Evolutionary conservation across 2,329 filamentous ascomycete genomes (phyloP).

Genomic region (Penicillium sp.): DNA sequence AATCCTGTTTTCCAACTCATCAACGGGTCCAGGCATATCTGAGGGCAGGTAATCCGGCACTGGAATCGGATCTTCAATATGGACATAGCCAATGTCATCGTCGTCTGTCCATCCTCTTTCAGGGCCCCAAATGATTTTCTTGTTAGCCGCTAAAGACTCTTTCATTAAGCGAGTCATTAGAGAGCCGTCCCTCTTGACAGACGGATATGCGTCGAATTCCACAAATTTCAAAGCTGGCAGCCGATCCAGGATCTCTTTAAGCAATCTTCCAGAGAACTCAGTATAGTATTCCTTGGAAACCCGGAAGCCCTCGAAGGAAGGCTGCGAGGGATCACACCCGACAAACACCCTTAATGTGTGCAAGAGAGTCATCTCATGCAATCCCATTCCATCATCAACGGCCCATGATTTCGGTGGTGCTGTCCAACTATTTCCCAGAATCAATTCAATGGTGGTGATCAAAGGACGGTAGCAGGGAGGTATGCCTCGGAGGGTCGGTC

Average conservation of each 20-base stretch:
- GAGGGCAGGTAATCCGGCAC: not conserved
- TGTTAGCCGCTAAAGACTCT: slow-evolving; percentile 34
- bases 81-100: slow-evolving; percentile 19
- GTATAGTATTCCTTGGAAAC: slow-evolving; percentile 59
- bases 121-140: slow-evolving; percentile 42
- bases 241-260: slow-evolving; percentile 51
- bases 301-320: slow-evolving; percentile 58
- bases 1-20: not conserved
- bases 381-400: slow-evolving; percentile 50
- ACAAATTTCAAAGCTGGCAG: slow-evolving; percentile 51
- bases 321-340: slow-evolving; percentile 55
- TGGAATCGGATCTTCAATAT: not conserved
- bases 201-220: slow-evolving; percentile 58
- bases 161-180: slow-evolving; percentile 51
- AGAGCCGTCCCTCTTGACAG: slow-evolving; percentile 51
- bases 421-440: slow-evolving; percentile 60
- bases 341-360: slow-evolving; percentile 57
- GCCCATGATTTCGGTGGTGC: slow-evolving; percentile 56
- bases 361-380: slow-evolving; percentile 49
- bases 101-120: slow-evolving; percentile 39
- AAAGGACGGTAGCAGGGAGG: slow-evolving; percentile 51
- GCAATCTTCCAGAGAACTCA: slow-evolving; percentile 52
- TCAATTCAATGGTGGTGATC: slow-evolving; percentile 56
- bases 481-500: slow-evolving; percentile 50
- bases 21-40: not conserved